A percentile compares a stretch with the other conserved stretches of the same genome.
phyloP scores from a whole-genome alignment of 2,329 filamentous ascomycete species.

The Cladophialophora psammophila region DNA sequence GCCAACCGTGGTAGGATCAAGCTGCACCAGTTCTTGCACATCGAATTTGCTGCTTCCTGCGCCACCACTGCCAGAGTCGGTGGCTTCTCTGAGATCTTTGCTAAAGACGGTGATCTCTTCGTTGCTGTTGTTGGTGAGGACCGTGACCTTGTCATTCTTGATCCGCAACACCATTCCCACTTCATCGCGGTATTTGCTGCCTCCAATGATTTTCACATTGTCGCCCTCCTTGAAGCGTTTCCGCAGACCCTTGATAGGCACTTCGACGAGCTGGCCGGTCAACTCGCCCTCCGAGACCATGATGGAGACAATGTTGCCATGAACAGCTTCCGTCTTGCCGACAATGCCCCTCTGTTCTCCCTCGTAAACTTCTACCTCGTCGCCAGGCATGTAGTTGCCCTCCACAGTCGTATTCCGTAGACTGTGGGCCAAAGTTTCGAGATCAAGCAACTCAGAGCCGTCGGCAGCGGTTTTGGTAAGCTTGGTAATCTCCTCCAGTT shows the following conservation, averaged over 20 bases:
- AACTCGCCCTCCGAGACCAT: conserved; percentile 83
- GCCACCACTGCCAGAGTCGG: conserved; percentile 81
- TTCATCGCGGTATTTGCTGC: conserved; percentile 91
- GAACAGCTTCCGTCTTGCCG: conserved; percentile 84
- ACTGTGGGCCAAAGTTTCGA: conserved; percentile 87
- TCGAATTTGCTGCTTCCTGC: conserved; percentile 77
- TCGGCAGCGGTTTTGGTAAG: conserved; percentile 90
- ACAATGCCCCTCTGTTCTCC: conserved; percentile 93
- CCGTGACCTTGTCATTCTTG: conserved; percentile 86
- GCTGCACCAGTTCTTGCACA: conserved; percentile 90
- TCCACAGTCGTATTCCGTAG: conserved; percentile 83
- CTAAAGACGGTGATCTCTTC: conserved; percentile 97
- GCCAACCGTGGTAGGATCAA: conserved; percentile 90
- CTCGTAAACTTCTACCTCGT: conserved; percentile 94
- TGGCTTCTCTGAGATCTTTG: conserved; percentile 92
- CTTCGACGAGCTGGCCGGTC: conserved; percentile 83
- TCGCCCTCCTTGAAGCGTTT: conserved; percentile 94
- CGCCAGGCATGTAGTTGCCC: conserved; percentile 87
- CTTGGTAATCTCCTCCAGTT: conserved; percentile 92
- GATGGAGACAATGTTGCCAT: conserved; percentile 90
- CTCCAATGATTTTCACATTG: conserved; percentile 97
- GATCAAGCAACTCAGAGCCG: conserved; percentile 90
- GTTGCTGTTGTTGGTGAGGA: conserved; percentile 91
- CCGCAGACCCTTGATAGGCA: conserved; percentile 87
- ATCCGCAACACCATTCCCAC: conserved; percentile 97